Conservation (phyloP, 176 grass and related monocot species). For the Oryza punctata region DNA sequence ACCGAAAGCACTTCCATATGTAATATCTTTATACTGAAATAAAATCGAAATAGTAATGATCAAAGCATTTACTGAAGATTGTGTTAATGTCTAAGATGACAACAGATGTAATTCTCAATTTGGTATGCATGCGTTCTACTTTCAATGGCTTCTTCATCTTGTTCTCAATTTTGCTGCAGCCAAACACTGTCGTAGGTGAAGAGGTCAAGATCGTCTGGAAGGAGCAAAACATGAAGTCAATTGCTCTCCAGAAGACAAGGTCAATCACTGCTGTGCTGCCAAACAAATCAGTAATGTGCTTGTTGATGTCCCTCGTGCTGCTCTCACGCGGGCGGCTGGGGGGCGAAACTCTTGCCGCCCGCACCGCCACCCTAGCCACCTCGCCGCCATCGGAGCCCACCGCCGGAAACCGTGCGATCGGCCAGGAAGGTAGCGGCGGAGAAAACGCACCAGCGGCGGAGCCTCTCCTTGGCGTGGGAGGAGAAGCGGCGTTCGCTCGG, state of each 20-base stretch:
- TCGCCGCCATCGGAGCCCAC: no score
- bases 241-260: neutral
- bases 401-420: no score
- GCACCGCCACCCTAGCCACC: no score
- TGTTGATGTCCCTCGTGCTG: no score
- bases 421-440: no score
- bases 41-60: neutral
- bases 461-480: no score
- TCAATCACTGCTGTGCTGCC: neutral
- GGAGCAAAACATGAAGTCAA: neutral
- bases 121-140: neutral
- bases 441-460: no score
- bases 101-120: neutral
- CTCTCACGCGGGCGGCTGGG: no score
- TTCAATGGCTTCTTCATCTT: neutral
- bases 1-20: neutral
- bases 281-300: no score
- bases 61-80: neutral
- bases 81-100: neutral
- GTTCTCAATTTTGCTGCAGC: neutral
- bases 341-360: no score
- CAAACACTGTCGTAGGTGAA: neutral
- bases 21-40: neutral
- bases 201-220: neutral
- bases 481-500: no score